phyloP scores from a whole-genome alignment of 129 eudicot genomes.

The Saussurea involucrata region DNA sequence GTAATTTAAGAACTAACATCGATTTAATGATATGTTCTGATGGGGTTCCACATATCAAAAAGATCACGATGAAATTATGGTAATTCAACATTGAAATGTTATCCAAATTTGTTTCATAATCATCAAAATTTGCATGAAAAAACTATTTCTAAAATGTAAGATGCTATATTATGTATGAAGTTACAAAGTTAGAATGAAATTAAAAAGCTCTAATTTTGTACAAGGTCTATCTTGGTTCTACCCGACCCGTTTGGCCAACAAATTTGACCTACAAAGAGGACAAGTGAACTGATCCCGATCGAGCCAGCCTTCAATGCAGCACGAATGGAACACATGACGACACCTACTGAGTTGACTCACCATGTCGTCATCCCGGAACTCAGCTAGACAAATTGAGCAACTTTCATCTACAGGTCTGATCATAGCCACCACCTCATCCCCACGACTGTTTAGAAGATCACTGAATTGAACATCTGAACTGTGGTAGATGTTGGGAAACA shows the following conservation, averaged over 20 bases:
- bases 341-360: conserved; percentile 59
- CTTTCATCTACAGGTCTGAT: conserved; percentile 23
- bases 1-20: background rate
- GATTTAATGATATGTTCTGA: background rate
- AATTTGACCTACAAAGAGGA: conserved; percentile 48
- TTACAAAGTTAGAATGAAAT: too few relatives aligned
- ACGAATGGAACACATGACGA: conserved; percentile 55
- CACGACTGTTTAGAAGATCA: background rate
- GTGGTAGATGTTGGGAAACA: conserved; percentile 21
- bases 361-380: conserved; percentile 40
- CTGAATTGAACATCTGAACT: conserved; percentile 10
- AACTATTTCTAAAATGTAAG: background rate
- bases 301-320: conserved; percentile 54
- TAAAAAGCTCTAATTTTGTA: background rate
- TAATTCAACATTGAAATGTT: background rate
- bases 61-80: background rate
- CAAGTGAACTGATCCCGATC: conserved; percentile 38
- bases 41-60: background rate
- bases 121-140: too few relatives aligned
- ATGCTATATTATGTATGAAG: too few relatives aligned
- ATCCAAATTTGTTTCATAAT: background rate
- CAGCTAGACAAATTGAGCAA: conserved; percentile 63
- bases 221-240: background rate
- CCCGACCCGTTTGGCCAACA: conserved; percentile 21
- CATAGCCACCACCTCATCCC: background rate